Evolutionary conservation across 805 yeast species (phyloP).

Genomic region (Yamadazyma sp.): DNA sequence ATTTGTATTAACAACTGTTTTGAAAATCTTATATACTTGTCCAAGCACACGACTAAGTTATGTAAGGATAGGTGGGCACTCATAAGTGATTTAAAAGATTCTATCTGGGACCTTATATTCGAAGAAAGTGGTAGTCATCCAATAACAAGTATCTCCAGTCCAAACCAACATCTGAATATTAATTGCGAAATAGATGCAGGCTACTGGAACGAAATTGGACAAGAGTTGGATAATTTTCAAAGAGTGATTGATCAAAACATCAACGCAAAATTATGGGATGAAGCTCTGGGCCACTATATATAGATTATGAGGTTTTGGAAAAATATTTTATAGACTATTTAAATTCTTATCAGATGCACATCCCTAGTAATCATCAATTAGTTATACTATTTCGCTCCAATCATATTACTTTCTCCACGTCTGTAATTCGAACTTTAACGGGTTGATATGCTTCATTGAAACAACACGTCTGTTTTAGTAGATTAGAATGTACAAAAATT

Average conservation of each 20-base stretch:
- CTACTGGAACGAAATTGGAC: conserved; percentile 5
- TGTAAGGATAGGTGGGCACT: conserved; percentile 24
- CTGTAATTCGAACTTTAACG: too few relatives aligned
- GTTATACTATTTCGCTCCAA: too few relatives aligned
- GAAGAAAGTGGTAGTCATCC: background rate
- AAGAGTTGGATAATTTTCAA: conserved; percentile 6
- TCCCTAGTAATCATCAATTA: too few relatives aligned
- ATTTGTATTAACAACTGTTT: conserved; percentile 13
- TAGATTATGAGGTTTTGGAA: too few relatives aligned
- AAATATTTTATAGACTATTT: too few relatives aligned
- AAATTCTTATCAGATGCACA: background rate
- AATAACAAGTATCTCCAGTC: background rate
- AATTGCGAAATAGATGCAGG: conserved; percentile 1
- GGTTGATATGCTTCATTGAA: too few relatives aligned
- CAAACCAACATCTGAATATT: too few relatives aligned
- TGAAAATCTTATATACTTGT: conserved; percentile 17
- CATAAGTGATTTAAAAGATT: conserved; percentile 16
- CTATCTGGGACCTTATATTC: conserved; percentile 19
- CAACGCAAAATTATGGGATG: conserved; percentile 9
- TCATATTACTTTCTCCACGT: too few relatives aligned
- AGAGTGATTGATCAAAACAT: conserved; percentile 8
- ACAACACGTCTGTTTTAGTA: too few relatives aligned
- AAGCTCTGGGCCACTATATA: conserved; percentile 5
- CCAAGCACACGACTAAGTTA: conserved; percentile 20
- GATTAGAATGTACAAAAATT: too few relatives aligned